phyloP scores from a whole-genome alignment of 1,139 yeast genomes.

The Debaryomyces psychrophilus region DNA sequence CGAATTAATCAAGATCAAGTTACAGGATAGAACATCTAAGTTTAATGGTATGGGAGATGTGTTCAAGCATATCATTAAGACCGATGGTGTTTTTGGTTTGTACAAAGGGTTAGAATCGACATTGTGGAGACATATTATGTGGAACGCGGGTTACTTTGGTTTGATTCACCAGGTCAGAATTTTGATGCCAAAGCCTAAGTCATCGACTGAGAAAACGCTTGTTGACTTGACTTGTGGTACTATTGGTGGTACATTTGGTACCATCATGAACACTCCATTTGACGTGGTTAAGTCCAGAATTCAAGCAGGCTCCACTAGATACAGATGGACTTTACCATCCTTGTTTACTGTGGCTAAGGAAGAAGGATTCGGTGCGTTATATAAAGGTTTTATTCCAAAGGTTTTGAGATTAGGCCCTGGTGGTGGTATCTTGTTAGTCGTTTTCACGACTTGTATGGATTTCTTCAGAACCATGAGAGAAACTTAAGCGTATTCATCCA shows the following conservation, averaged over 20 bases:
- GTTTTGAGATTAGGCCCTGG: slow-evolving; percentile 98
- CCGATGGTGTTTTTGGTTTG: slow-evolving; percentile 80
- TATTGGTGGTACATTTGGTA: slow-evolving; percentile 96
- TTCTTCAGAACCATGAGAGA: slow-evolving; percentile 74
- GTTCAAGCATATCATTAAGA: slow-evolving; percentile 66
- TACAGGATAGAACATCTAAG: slow-evolving; percentile 84
- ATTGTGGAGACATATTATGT: slow-evolving; percentile 91
- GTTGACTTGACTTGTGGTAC: slow-evolving; percentile 92
- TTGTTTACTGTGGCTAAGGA: slow-evolving; percentile 76
- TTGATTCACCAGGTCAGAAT: slow-evolving; percentile 84
- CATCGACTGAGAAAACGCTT: slow-evolving; percentile 68
- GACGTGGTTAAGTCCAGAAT: slow-evolving; percentile 98
- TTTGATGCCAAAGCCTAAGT: slow-evolving; percentile 76
- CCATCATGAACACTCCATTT: slow-evolving; percentile 90
- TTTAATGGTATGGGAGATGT: slow-evolving; percentile 89
- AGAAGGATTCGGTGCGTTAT: slow-evolving; percentile 86
- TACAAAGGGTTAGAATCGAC: slow-evolving; percentile 97
- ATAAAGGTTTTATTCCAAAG: slow-evolving; percentile 96
- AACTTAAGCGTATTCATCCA: slow-evolving; percentile 15
- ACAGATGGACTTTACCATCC: slow-evolving; percentile 91
- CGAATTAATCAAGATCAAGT: slow-evolving; percentile 82
- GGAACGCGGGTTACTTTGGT: slow-evolving; percentile 99
- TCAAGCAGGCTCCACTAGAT: slow-evolving; percentile 85
- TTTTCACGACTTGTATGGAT: slow-evolving; percentile 92
- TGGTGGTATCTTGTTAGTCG: slow-evolving; percentile 96